Base-by-base conservation (phyloP, 257 asterid genomes). In the Primulina tabacum region DNA sequence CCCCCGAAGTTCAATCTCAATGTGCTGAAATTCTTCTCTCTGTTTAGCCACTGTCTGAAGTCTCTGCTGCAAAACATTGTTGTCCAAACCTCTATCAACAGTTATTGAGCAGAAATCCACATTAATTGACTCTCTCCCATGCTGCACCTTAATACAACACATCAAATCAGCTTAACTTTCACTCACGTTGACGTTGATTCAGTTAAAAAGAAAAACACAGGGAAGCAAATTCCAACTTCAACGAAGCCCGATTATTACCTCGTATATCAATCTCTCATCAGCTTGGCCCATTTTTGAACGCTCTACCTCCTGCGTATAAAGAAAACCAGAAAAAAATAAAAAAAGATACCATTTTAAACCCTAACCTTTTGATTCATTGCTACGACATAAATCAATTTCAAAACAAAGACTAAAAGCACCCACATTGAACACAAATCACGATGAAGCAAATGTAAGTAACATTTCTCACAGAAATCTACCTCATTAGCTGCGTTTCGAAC, bases 251-350 rank as follows among this genome's bases (percentile, higher is more conserved):
- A 40, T 34, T 34, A 34, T 69, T 83, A 89, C 96, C 96, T 92
- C 97, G 63, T 83, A 87, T 75, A 89, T 84, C 81, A 89, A 69
- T 73, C 96, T 87, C 89, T 87, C 96, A 9, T 89, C 95, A n/a
- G 95, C 80, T 56, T 87, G 92, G 67, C 87, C 89, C 65, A 83
- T 78, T 65, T 81, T 84, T 1, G 91, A 86, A 74, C 86, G 88
- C 68, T 82, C 95, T 78, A 81, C 52, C 70, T 78, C 92, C 97
- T 87, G 74, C n/a, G 72, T 47, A 67, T 11, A 40, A 6, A 35
- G 35, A 6, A 65, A 20, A 61, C 34, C 18, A 32, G 21, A 47
- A 14, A 4, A 16, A 65, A 7, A 35, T n/a, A n/a, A n/a, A n/a
- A n/a, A n/a, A n/a, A n/a, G n/a, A n/a, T n/a, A 8, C 12, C 28